Conservation (phyloP, 1,284 basidiomycete species). For the Heimioporus retisporus region DNA sequence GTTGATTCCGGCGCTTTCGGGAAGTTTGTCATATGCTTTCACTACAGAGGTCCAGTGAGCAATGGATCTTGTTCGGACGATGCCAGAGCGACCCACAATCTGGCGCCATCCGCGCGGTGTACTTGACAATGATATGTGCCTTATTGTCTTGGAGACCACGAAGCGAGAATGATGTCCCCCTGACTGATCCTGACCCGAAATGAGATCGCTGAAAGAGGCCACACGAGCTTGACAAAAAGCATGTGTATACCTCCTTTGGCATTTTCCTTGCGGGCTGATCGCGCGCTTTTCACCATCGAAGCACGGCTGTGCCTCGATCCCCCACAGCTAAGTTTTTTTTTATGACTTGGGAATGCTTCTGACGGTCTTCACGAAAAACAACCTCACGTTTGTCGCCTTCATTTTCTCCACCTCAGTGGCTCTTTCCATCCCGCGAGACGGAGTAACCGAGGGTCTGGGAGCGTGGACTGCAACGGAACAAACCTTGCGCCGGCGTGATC, state of each 20-base stretch:
- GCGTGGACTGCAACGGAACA: conserved; percentile 23
- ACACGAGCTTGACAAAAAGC: background rate
- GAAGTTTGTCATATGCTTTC: conserved; percentile 98
- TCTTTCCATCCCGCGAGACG: conserved; percentile 91
- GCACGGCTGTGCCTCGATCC: conserved; percentile 97
- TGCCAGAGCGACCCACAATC: conserved; percentile 60
- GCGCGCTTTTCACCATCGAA: conserved; percentile 99
- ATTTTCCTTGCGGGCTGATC: conserved; percentile 99
- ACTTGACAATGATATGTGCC: conserved; percentile 99
- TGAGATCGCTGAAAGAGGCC: conserved; percentile 5
- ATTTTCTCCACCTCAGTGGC: conserved; percentile 98
- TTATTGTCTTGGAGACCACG: conserved; percentile 99
- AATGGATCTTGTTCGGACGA: background rate
- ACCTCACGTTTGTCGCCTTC: conserved; percentile 99
- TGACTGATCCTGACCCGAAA: conserved; percentile 99
- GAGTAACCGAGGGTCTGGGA: conserved; percentile 16
- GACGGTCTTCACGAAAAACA: conserved; percentile 99
- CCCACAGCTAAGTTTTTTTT: conserved; percentile 99
- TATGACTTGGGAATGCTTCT: conserved; percentile 98
- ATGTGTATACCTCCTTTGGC: conserved; percentile 92
- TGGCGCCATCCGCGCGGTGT: conserved; percentile 96
- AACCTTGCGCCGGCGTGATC: conserved; percentile 80
- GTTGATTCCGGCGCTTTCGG: conserved; percentile 99
- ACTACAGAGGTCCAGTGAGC: conserved; percentile 55
- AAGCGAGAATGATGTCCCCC: conserved; percentile 96